These are phyloP conservation scores for Limtongozyma cylindracea DNA, from an alignment of 805 yeast species.

Conservation along the genomic window DNA sequence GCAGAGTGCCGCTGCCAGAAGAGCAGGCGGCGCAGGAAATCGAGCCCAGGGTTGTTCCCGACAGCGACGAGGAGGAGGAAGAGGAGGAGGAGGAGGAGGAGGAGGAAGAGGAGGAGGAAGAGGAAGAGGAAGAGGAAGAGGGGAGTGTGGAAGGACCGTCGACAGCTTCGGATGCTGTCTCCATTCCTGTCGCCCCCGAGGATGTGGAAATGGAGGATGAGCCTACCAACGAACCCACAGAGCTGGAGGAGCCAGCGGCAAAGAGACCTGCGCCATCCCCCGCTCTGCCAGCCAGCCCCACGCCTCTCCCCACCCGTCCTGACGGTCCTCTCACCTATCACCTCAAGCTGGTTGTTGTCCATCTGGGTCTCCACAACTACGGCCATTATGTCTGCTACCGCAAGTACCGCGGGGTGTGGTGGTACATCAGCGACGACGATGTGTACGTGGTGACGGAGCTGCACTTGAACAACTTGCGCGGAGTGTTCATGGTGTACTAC, in stretches of 20 bases:
- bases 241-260: not conserved
- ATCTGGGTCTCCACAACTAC: slow-evolving; percentile 87
- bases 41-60: slow-evolving; percentile 1
- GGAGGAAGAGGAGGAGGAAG: too few species aligned
- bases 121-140: too few species aligned
- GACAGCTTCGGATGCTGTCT: too few species aligned
- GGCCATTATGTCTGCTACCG: slow-evolving; percentile 93
- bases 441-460: slow-evolving; percentile 59
- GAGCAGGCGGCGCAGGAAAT: not conserved
- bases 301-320: too few species aligned
- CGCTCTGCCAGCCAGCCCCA: slow-evolving; percentile 6
- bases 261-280: not conserved
- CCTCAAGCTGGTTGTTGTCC: slow-evolving; percentile 70
- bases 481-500: slow-evolving; percentile 83
- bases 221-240: not conserved
- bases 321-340: slow-evolving; percentile 37
- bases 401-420: slow-evolving; percentile 67
- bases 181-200: too few species aligned
- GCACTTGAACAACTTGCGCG: slow-evolving; percentile 63
- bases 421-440: slow-evolving; percentile 83
- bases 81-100: slow-evolving; percentile 1
- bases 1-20: not conserved
- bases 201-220: not conserved
- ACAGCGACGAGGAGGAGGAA: slow-evolving; percentile 2
- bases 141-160: too few species aligned